Evolutionary conservation across 2,329 filamentous ascomycete genomes (phyloP), one percentile per base, ranked within the genome.

Genomic region (Cordyceps cateniannulata): DNA sequence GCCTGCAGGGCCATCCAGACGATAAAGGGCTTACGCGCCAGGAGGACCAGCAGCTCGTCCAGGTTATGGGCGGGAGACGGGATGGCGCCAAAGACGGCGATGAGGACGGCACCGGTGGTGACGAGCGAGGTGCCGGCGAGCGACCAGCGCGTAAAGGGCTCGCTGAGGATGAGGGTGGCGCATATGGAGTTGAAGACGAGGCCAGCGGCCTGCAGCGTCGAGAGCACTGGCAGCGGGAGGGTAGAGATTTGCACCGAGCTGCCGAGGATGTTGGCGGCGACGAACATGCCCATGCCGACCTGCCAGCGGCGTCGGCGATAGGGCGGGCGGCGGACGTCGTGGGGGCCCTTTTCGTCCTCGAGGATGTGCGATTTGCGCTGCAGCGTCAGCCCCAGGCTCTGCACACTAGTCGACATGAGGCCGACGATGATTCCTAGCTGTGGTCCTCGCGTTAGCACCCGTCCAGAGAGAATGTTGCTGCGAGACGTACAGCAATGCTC

Each of bases 121-220:
- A 98, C 95, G 54, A 99, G 84, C 57, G 95, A 69, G 1, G 95
- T 99, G 42, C 95, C 95, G 69, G 90, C 84, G 42, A 96, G 81
- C n/a, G 93, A 97, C 83, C 92, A 96, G 72, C 84, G 85, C 57
- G 95, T 98, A 75, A 98, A 99, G 5, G 93, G 91, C 75, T 99
- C 93, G 69, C 89, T 88, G 52, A 99, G 83, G 69, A 98, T 91
- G 61, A 98, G 78, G 49, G 92, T 96, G 63, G 95, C 95, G 81
- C 96, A 96, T 74, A 98, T 91, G 61, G 93, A 96, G 79, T 99
- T 99, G 81, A 99, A 99, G 64, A 99, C 95, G 60, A 99, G 82
- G 49, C 95, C 95, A 3, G 93, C 96, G 20, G 93, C 93, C 77
- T 99, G 95, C 42, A 99, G 80, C 1, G 95, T 97, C 61, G 93